Base-by-base conservation (phyloP, 2,329 filamentous ascomycete genomes). In the Xylariaceae sp. region DNA sequence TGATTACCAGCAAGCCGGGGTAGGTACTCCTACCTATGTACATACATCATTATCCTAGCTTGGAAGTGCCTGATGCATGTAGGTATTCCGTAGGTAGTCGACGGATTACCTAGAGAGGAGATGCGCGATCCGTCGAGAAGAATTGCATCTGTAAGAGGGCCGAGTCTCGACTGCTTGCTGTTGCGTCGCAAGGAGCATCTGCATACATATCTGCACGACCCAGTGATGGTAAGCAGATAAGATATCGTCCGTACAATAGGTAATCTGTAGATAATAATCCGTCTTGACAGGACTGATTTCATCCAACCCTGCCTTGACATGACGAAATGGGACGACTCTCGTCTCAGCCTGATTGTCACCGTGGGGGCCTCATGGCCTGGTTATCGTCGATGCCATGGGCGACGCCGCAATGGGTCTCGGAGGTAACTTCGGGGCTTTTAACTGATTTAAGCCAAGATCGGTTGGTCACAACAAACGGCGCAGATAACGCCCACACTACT, bases 401-500 rank as follows among this genome's bases (percentile, higher is more conserved):
- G 37, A 41, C 37, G 37, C 37, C 37, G 37, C 37, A 41, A 41
- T 41, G 37, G n/a, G 51, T 44, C 37, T 52, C 2, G 37, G 48
- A 45, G 39, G 39, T 56, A 52, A 57, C 44, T 57, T 60, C 57
- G 58, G 60, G 39, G 50, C 13, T 41, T 35, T 53, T 55, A 55
- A 50, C 56, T 23, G 9, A 45, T 56, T 61, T 13, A 8, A 37
- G 59, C 48, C 37, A 44, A 11, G 30, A 45, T 45, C 11, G 13
- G n/a, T 37, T 51, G 39, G 17, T 47, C 18, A 17, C 23, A 44
- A 23, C 56, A 44, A 49, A 6, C 30, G 18, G 11, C 48, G 47
- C 15, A 15, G 44, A 52, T 23, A 49, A 55, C 37, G 18, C 3
- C 23, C 23, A 30, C 23, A 30, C 23, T 30, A 18, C 17, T 18